phyloP scores from a whole-genome alignment of 2,329 filamentous ascomycete species.

The Penicillium brasilianum region DNA sequence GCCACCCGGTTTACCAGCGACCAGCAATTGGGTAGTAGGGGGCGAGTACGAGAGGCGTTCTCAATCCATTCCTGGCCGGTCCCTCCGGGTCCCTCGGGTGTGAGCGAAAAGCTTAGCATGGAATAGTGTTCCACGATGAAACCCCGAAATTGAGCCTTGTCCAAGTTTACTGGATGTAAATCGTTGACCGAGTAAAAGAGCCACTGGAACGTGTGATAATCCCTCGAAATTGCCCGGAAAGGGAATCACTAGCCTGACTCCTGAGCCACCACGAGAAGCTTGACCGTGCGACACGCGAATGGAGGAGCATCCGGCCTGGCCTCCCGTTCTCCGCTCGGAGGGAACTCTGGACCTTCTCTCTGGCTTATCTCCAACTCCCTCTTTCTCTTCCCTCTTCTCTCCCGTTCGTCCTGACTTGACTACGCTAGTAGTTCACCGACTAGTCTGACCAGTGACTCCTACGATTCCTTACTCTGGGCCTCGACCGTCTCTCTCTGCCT shows the following conservation, averaged over 20 bases:
- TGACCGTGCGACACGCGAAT: constrained; percentile 38
- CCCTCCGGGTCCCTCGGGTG: background rate
- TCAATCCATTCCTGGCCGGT: background rate
- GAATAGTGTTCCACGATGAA: constrained; percentile 7
- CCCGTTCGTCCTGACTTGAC: too few species aligned
- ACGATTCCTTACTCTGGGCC: background rate
- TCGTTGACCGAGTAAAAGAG: background rate
- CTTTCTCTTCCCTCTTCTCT: constrained; percentile 50
- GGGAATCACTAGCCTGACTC: constrained; percentile 12
- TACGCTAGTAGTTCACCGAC: background rate
- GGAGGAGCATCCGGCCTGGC: constrained; percentile 17
- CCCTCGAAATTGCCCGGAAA: constrained; percentile 26
- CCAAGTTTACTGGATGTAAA: background rate
- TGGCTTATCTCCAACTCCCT: constrained; percentile 55
- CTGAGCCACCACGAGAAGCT: constrained; percentile 40
- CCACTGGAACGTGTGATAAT: too few species aligned
- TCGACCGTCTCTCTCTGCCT: background rate
- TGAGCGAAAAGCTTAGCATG: constrained; percentile 21
- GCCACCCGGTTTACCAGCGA: background rate
- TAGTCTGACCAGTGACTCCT: background rate
- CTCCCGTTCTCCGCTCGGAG: constrained; percentile 26
- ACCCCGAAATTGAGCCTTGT: background rate
- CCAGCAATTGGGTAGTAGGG: background rate
- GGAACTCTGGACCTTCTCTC: background rate
- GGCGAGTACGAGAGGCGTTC: background rate